Evolutionary conservation across 1,139 yeast genomes (phyloP), one percentile per base, ranked within the genome.

Genomic region (Zygosaccharomyces sapae): DNA sequence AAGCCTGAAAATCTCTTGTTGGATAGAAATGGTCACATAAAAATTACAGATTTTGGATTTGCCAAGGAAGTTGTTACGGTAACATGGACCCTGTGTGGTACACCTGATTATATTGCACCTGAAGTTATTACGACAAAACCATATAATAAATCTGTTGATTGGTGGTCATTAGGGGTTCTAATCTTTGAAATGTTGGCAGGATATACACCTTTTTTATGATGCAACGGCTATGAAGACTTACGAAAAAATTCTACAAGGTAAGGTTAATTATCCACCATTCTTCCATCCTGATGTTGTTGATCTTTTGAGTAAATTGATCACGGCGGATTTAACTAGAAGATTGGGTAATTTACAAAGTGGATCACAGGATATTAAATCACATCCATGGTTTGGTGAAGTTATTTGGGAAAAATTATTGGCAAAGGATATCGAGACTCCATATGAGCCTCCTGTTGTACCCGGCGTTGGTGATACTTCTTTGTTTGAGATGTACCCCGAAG

Each of bases 81-180:
- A 24, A 92, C 97, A 5, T 92, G 94, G 86, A 92, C 98, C 0
- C 77, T 92, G 55, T 92, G 97, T 72, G 97, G 96, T 47, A 92
- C 98, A 4, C 98, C 98, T 0, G 98, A 92, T 68, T 92, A 92
- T 69, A 92, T 92, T 63, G 97, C 98, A 0, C 97, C 97, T 1
- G 98, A 92, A 69, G 97, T 92, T 13, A 94, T 92, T 48, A 89
- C 97, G 24, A 86, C 97, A 7, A 89, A 90, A 67, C 97, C 97
- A 1, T 92, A 92, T 71, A 92, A 92, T 70, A 90, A 90, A 70
- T 86, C 96, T 25, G 97, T 92, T 39, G 98, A 92, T 68, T 92
- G 98, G 98, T 92, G 98, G 98, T 88, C 96, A 0, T 75, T 92
- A 53, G 98, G 98, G 12, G 86, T 92, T 46, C 76, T 92, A 56